These are phyloP conservation scores for Arctium minus DNA, from an alignment of 129 eudicot species.

Conservation along the genomic window DNA sequence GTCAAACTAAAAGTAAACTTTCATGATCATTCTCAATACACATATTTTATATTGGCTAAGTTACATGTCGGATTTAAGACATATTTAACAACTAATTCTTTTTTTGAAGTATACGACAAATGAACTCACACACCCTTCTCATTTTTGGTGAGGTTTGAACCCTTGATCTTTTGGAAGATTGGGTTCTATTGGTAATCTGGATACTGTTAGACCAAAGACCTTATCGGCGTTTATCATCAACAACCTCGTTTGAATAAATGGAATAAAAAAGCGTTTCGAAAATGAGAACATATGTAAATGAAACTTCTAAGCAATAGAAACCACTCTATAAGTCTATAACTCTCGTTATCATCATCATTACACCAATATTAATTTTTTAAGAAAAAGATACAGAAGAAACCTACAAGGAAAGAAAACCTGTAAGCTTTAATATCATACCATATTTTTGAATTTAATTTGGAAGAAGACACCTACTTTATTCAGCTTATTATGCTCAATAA, in stretches of 20 bases:
- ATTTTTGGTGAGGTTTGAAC: too few species aligned
- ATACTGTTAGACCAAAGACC: too few species aligned
- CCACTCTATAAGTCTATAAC: background rate
- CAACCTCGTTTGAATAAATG: background rate
- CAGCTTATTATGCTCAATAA: background rate
- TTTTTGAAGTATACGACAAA: too few species aligned
- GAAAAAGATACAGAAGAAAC: background rate
- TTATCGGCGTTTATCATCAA: background rate
- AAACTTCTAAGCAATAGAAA: background rate
- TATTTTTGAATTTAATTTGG: background rate
- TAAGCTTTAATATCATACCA: background rate
- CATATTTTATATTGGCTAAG: background rate
- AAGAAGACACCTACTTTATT: background rate
- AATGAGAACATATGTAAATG: background rate
- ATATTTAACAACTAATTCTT: background rate
- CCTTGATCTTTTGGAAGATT: too few species aligned
- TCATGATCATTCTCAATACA: background rate
- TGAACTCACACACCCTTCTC: too few species aligned
- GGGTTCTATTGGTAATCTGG: too few species aligned
- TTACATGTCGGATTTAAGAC: background rate
- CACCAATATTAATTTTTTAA: background rate
- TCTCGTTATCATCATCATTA: background rate
- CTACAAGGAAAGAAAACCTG: background rate
- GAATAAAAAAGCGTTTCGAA: background rate
- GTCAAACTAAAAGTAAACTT: background rate